Percentiles rank a stretch among this genome's conserved stretches.
Evolutionary conservation across 495 filamentous ascomycete species (phyloP).

Genomic region (Penicillium taxi): DNA sequence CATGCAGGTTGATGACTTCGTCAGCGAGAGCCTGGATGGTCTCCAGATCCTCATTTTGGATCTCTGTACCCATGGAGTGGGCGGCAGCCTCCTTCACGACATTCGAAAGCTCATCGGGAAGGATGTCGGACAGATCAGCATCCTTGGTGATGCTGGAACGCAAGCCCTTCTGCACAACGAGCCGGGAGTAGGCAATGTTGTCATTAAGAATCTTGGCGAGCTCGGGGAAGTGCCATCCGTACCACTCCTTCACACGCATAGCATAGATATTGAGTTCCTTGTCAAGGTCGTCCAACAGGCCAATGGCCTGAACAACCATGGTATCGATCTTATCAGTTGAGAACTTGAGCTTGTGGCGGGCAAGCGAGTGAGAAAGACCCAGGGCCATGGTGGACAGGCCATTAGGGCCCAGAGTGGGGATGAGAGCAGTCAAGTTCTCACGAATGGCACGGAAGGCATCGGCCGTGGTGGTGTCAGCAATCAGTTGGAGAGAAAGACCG

Average conservation of each 20-base stretch:
- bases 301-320: conserved; percentile 98
- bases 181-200: conserved; percentile 86
- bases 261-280: conserved; percentile 98
- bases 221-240: conserved; percentile 99
- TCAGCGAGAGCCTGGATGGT: conserved; percentile 87
- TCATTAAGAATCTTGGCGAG: conserved; percentile 95
- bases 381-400: conserved; percentile 89
- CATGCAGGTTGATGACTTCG: conserved; percentile 83
- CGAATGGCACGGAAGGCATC: conserved; percentile 93
- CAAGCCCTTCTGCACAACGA: conserved; percentile 84
- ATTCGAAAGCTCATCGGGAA: conserved; percentile 91
- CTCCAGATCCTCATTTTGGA: conserved; percentile 77
- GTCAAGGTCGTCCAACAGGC: conserved; percentile 88
- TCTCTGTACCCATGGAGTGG: conserved; percentile 97
- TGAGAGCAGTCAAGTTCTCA: conserved; percentile 78
- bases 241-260: conserved; percentile 99
- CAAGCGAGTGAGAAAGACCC: conserved; percentile 92
- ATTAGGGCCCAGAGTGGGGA: conserved; percentile 77
- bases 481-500: conserved; percentile 69
- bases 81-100: conserved; percentile 92
- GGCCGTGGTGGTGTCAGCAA: conserved; percentile 77
- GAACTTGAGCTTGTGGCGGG: conserved; percentile 98
- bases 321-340: conserved; percentile 98
- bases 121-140: conserved; percentile 79
- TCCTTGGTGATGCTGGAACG: conserved; percentile 63